Percentiles rank a stretch among this genome's conserved stretches.
phyloP scores from a whole-genome alignment of 2,329 filamentous ascomycete species.

The Sclerotinia sclerotiorum region DNA sequence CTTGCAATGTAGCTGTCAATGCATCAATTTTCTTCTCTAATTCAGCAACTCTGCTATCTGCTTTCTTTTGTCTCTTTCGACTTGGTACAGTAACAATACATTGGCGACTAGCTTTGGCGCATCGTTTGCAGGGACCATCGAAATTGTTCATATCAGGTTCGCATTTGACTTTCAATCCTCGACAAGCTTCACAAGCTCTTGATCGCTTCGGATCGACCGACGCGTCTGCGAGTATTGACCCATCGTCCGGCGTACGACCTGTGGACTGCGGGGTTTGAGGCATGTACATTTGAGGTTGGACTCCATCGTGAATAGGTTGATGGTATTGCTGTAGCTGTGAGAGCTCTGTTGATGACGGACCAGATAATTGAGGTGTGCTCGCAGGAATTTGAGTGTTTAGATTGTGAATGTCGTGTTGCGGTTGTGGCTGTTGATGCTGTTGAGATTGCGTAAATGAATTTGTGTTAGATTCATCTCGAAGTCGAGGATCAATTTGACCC shows the following conservation, averaged over 20 bases:
- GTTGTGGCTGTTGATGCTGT: slow-evolving; percentile 19
- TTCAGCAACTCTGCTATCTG: slow-evolving; percentile 47
- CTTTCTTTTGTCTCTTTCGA: slow-evolving; percentile 47
- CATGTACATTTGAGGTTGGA: slow-evolving; percentile 25
- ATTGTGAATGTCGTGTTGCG: slow-evolving; percentile 13
- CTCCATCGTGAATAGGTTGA: slow-evolving; percentile 23
- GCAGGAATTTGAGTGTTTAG: slow-evolving; percentile 18
- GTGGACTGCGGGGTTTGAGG: slow-evolving; percentile 36
- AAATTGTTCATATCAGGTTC: slow-evolving; percentile 41
- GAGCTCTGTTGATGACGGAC: slow-evolving; percentile 18
- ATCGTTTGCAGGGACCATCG: slow-evolving; percentile 44
- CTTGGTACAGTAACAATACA: slow-evolving; percentile 45
- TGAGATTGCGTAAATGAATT: slow-evolving; percentile 21
- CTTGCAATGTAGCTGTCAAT: slow-evolving; percentile 43
- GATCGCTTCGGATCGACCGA: slow-evolving; percentile 40
- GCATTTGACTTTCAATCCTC: slow-evolving; percentile 46
- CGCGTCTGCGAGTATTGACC: slow-evolving; percentile 28
- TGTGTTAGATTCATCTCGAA: slow-evolving; percentile 25
- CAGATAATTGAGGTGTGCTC: slow-evolving; percentile 19
- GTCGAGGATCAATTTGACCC: slow-evolving; percentile 26
- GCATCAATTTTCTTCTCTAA: slow-evolving; percentile 47
- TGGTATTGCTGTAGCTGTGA: slow-evolving; percentile 24
- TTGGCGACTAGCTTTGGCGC: slow-evolving; percentile 43
- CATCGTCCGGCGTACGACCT: slow-evolving; percentile 29
- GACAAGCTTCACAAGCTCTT: slow-evolving; percentile 46